Evolutionary conservation across 805 yeast genomes (phyloP).

Genomic region (Groenewaldozyma salmanticensis): DNA sequence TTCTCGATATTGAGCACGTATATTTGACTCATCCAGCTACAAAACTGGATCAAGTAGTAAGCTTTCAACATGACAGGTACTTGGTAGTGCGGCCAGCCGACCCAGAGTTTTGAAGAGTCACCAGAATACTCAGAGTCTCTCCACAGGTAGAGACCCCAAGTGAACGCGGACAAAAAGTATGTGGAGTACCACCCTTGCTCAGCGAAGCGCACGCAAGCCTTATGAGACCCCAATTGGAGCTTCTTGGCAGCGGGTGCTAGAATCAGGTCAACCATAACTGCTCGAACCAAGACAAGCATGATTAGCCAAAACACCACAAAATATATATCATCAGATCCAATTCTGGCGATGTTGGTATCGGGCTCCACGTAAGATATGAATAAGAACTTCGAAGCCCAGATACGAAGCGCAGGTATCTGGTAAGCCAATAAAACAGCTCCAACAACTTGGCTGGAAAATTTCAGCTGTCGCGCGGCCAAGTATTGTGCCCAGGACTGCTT

Average conservation of each 20-base stretch:
- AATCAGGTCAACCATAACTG: constrained; percentile 47
- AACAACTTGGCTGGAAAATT: constrained; percentile 21
- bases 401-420: constrained; percentile 21
- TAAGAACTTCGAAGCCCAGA: constrained; percentile 31
- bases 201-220: constrained; percentile 58
- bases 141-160: constrained; percentile 50
- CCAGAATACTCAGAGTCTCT: constrained; percentile 48
- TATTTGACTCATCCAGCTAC: constrained; percentile 74
- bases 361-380: constrained; percentile 32
- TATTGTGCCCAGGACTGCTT: not conserved
- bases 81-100: constrained; percentile 65
- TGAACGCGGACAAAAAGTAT: constrained; percentile 49
- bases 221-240: constrained; percentile 33
- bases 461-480: constrained; percentile 19
- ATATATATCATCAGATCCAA: constrained; percentile 18
- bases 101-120: constrained; percentile 49
- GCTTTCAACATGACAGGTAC: constrained; percentile 45
- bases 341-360: constrained; percentile 10
- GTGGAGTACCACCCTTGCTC: constrained; percentile 77
- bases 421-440: constrained; percentile 18
- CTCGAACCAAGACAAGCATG: constrained; percentile 47
- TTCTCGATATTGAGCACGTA: constrained; percentile 69
- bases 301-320: constrained; percentile 46
- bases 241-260: constrained; percentile 47
- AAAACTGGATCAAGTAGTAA: constrained; percentile 65